Evolutionary conservation across 176 grass and related monocot species (phyloP), one percentile per base, ranked within the genome.

Genomic region (Microstegium vimineum): DNA sequence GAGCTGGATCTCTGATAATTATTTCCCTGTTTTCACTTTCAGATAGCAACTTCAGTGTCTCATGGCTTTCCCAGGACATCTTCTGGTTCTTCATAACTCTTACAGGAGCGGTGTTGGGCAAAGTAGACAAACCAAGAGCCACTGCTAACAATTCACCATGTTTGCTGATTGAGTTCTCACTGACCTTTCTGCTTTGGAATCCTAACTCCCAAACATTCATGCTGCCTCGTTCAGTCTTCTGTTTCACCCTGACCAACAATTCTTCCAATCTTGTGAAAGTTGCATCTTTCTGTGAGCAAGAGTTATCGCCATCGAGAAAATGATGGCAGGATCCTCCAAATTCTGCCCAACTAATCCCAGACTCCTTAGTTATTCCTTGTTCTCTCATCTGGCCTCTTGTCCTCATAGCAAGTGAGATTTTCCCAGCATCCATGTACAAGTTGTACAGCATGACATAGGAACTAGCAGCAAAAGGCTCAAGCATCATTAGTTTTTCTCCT

Each of bases 331-430:
- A 82, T 68, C 87, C 69, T 73, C 89, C 82, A 76, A 90, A 84
- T 69, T 92, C 90, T 3, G 78, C 64, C 94, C 91, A 97, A 87
- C 87, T 89, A 78, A 87, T 28, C 73, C 75, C 89, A 18, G 68
- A 49, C 77, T 90, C 79, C 43, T 85, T 88, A 61, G 52, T 68
- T 66, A 91, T 45, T 20, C 94, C 89, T 38, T 80, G 72, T 75
- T 94, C 89, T 82, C 94, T 92, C 94, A 97, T 94, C 62, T 94
- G 82, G 14, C 94, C 94, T 90, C 94, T 88, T 35, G 87, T 92
- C 83, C 83, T 92, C 94, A 94, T 94, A 75, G 91, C 91, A 81
- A 90, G 23, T 37, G 94, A 97, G 27, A 97, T 64, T 74, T 94
- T 97, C 3, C 89, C 89, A 11, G 84, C 70, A 76, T 86, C 88